Percentiles rank a stretch among this genome's conserved stretches.
Evolutionary conservation across 1,284 basidiomycete species (phyloP).

Genomic region (Melampsora occidentalis): DNA sequence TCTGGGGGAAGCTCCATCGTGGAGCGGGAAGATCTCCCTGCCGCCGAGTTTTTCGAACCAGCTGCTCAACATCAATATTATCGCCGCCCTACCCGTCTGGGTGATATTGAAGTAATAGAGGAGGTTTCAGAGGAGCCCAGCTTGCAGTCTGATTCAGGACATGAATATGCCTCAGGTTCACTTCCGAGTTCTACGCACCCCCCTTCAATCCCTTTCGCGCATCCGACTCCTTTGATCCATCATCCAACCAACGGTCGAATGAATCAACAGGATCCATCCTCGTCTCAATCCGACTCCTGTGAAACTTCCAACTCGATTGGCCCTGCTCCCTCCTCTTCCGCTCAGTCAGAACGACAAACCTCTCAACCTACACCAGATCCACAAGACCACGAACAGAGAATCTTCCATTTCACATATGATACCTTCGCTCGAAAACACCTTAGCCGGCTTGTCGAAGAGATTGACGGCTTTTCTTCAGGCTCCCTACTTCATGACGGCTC

Average conservation of each 20-base stretch:
- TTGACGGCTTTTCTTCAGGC: constrained; percentile 47
- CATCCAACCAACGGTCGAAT: constrained; percentile 6
- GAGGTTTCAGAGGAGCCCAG: constrained; percentile 2
- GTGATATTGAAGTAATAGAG: constrained; percentile 7
- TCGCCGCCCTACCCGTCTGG: background rate
- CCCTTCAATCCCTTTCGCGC: constrained; percentile 41
- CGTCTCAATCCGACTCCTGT: constrained; percentile 6
- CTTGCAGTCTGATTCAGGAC: constrained; percentile 10
- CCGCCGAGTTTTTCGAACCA: background rate
- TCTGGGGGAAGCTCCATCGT: background rate
- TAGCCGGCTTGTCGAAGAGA: constrained; percentile 77
- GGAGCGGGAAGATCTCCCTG: background rate
- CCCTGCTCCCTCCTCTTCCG: background rate
- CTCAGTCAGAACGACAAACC: background rate
- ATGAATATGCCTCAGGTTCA: constrained; percentile 13
- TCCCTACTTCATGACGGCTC: constrained; percentile 4
- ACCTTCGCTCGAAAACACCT: constrained; percentile 88
- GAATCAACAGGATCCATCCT: background rate
- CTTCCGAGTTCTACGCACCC: constrained; percentile 22
- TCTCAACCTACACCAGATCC: background rate
- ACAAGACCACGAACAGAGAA: constrained; percentile 1
- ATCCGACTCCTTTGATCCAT: constrained; percentile 35
- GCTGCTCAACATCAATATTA: background rate
- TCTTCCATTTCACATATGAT: constrained; percentile 89
- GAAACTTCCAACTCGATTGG: background rate